Percentiles rank a stretch among this genome's conserved stretches.
Conservation (phyloP, 352 stramenopile species). For the Synura sp. region DNA sequence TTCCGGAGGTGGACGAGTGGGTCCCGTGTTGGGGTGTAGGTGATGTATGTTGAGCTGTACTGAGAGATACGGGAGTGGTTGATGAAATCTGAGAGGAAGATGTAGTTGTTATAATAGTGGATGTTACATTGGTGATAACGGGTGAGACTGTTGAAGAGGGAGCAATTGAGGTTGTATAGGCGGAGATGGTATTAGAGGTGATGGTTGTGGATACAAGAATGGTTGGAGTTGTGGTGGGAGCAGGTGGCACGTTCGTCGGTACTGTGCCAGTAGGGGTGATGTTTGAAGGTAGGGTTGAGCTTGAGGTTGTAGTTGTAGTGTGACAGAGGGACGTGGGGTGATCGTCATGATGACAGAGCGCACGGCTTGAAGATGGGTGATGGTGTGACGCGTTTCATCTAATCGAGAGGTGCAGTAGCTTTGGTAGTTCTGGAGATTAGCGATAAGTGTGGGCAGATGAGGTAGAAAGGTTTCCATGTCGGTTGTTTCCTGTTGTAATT, state of each 20-base stretch:
- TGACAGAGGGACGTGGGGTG: neutral
- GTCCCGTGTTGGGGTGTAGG: slow-evolving; percentile 3
- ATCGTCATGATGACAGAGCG: too few relatives aligned
- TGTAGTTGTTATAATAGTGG: neutral
- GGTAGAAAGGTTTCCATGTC: too few relatives aligned
- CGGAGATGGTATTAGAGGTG: neutral
- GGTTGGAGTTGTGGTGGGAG: slow-evolving; percentile 1
- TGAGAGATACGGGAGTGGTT: neutral
- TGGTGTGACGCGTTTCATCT: neutral
- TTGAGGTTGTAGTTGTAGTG: slow-evolving; percentile 23
- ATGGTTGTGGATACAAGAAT: slow-evolving; percentile 4
- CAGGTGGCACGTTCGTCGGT: slow-evolving; percentile 12
- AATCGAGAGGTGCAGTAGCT: neutral
- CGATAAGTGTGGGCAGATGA: neutral
- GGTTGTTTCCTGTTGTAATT: too few relatives aligned
- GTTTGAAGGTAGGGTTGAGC: slow-evolving; percentile 5
- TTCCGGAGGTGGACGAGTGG: neutral
- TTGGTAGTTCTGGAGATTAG: too few relatives aligned
- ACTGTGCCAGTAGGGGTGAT: neutral
- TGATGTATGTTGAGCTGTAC: slow-evolving; percentile 3
- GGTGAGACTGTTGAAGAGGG: slow-evolving; percentile 7
- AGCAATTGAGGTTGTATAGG: neutral
- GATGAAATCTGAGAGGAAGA: neutral
- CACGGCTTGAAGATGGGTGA: too few relatives aligned
- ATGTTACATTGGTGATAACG: neutral